phyloP scores from a whole-genome alignment of 805 yeast species.

The Cyberlindnera galapagoensis region DNA sequence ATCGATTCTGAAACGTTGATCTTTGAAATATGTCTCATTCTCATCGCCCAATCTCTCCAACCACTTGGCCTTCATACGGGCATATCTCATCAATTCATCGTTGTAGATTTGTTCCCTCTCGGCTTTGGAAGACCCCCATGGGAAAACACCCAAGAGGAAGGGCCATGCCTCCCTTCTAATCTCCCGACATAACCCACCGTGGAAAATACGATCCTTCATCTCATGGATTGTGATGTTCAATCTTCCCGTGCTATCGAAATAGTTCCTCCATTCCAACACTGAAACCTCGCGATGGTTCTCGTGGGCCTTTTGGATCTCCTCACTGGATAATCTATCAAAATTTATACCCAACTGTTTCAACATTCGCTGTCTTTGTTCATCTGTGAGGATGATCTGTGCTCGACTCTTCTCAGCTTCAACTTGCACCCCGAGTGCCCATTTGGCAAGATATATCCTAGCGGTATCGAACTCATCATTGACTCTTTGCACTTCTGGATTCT shows the following conservation, averaged over 20 bases:
- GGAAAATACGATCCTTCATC: constrained; percentile 78
- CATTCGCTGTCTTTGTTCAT: constrained; percentile 48
- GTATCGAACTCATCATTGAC: constrained; percentile 89
- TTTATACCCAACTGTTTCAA: constrained; percentile 57
- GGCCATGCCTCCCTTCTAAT: constrained; percentile 79
- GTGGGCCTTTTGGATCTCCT: constrained; percentile 48
- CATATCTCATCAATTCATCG: constrained; percentile 55
- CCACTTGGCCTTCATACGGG: constrained; percentile 68
- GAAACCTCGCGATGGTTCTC: constrained; percentile 66
- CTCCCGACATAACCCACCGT: constrained; percentile 67
- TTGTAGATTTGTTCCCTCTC: constrained; percentile 58
- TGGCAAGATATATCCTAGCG: constrained; percentile 86
- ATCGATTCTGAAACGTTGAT: constrained; percentile 83
- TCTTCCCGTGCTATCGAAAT: constrained; percentile 76
- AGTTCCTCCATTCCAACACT: constrained; percentile 73
- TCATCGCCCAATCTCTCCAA: constrained; percentile 42
- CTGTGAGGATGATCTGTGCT: constrained; percentile 47
- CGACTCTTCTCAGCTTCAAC: constrained; percentile 72
- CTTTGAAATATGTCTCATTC: constrained; percentile 70
- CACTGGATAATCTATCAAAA: constrained; percentile 45
- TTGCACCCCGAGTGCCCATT: constrained; percentile 94
- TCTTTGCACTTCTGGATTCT: constrained; percentile 69
- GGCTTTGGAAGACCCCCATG: constrained; percentile 75
- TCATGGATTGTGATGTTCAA: constrained; percentile 66
- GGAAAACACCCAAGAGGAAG: constrained; percentile 73